Conservation (phyloP, 148 eudicot species). For the Rheum nobile region DNA sequence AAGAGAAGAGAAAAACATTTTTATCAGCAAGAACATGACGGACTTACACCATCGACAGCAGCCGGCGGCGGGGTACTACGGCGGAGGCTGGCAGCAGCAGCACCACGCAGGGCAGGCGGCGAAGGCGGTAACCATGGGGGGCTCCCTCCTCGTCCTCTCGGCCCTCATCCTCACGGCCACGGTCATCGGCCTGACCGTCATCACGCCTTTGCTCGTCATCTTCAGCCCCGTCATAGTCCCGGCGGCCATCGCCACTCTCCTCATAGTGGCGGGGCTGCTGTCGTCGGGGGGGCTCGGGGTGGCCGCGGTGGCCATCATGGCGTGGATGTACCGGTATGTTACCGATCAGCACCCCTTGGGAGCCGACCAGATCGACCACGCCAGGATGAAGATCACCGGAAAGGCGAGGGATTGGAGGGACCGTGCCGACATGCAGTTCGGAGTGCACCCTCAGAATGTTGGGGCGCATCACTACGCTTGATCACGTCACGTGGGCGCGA, state of each 20-base stretch:
- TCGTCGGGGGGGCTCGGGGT: background rate
- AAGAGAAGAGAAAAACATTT: too few species aligned
- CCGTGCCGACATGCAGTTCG: background rate
- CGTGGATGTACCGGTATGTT: background rate
- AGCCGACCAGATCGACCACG: background rate
- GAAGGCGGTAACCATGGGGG: background rate
- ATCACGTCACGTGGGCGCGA: too few species aligned
- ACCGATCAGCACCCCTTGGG: background rate
- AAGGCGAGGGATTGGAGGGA: conserved; percentile 7
- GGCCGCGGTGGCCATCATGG: background rate
- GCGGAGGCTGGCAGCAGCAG: background rate
- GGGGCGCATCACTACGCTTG: background rate
- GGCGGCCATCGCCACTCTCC: background rate
- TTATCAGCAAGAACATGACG: background rate
- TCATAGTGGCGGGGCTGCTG: background rate
- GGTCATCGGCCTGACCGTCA: background rate
- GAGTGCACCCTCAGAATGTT: background rate
- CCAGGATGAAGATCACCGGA: background rate
- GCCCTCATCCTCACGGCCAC: conserved; percentile 4
- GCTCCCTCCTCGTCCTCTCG: conserved; percentile 5
- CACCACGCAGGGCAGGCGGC: background rate
- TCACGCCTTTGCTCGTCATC: conserved; percentile 1
- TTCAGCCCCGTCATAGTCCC: conserved; percentile 9
- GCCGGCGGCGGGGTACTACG: background rate
- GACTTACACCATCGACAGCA: background rate